Percentiles rank a stretch among this genome's conserved stretches.
Evolutionary conservation across 768 basidiomycete species (phyloP).

Genomic region (Leccinum rimulosum): DNA sequence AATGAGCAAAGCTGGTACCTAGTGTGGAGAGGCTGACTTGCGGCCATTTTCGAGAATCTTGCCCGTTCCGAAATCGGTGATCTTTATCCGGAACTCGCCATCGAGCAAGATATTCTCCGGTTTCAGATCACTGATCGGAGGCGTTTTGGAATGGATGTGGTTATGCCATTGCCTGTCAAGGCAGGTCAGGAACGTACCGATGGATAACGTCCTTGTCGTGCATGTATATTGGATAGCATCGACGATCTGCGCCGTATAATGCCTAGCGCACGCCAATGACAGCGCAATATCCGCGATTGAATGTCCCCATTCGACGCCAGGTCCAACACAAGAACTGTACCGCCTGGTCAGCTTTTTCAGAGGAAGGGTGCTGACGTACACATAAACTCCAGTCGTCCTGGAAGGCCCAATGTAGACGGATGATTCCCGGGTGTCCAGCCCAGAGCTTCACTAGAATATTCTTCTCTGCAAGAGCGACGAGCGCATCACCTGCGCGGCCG

Average conservation of each 20-base stretch:
- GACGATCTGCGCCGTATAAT: constrained; percentile 88
- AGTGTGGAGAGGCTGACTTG: constrained; percentile 29
- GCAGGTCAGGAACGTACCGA: constrained; percentile 43
- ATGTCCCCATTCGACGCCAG: constrained; percentile 76
- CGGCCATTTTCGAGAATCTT: constrained; percentile 62
- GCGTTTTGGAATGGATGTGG: background rate
- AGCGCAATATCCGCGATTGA: constrained; percentile 68
- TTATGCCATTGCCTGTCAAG: constrained; percentile 9
- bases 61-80: constrained; percentile 96
- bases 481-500: constrained; percentile 50
- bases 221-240: constrained; percentile 84
- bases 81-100: constrained; percentile 80
- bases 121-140: constrained; percentile 61
- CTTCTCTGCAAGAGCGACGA: constrained; percentile 78
- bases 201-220: constrained; percentile 89
- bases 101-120: constrained; percentile 90
- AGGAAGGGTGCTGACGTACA: constrained; percentile 25
- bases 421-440: constrained; percentile 75
- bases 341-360: constrained; percentile 7
- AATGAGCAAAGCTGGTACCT: constrained; percentile 2
- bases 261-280: constrained; percentile 68
- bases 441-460: constrained; percentile 66
- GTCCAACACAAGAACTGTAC: constrained; percentile 74
- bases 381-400: constrained; percentile 84
- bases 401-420: constrained; percentile 80